These are phyloP conservation scores for Fistulinella prunicolor DNA, from an alignment of 768 basidiomycete species.

Conservation along the genomic window DNA sequence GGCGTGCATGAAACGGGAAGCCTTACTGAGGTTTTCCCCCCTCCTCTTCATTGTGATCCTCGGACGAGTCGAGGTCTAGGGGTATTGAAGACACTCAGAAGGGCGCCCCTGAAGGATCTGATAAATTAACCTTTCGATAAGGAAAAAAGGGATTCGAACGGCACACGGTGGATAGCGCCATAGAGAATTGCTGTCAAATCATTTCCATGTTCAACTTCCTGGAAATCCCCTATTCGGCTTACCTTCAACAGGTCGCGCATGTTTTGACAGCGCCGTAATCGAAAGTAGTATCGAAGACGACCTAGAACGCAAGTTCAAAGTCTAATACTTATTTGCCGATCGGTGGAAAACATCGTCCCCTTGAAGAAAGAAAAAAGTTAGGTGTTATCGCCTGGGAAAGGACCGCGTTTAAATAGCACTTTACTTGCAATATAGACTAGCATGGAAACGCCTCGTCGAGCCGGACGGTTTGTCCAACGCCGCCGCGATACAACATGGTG, in stretches of 20 bases:
- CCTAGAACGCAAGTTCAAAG: not conserved
- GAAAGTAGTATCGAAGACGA: not conserved
- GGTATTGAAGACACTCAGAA: not conserved
- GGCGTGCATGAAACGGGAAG: not conserved
- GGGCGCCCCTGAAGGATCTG: not conserved
- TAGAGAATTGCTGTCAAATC: no score
- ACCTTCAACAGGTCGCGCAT: not conserved
- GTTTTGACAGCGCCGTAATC: not conserved
- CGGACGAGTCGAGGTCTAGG: not conserved
- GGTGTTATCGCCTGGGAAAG: not conserved
- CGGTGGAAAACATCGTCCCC: no score
- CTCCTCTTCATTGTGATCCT: not conserved
- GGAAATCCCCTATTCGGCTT: not conserved
- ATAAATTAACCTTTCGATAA: not conserved
- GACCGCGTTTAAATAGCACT: not conserved
- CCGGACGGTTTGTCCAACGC: not conserved
- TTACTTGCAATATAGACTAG: not conserved
- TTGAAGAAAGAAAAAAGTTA: not conserved
- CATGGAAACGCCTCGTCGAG: not conserved
- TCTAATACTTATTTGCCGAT: not conserved
- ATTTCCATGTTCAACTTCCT: no score
- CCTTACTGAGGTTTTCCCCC: not conserved
- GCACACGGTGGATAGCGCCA: no score
- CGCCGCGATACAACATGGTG: not conserved
- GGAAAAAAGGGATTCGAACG: not conserved